phyloP scores from a whole-genome alignment of 2,329 filamentous ascomycete species.

The Gnomoniopsis smithogilvyi region DNA sequence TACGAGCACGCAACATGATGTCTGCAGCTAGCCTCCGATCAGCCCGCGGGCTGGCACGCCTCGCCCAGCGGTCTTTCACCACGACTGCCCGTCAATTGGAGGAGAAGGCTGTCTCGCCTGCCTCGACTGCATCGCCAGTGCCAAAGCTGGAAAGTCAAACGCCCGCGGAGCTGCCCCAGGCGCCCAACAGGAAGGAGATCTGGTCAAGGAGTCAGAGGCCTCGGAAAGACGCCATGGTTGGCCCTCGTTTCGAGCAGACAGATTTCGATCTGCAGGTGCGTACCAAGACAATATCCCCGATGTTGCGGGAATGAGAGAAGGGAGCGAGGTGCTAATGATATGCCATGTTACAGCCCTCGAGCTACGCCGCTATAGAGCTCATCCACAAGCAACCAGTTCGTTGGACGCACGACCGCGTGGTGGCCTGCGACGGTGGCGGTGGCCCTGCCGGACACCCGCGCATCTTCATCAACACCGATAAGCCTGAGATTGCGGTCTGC shows the following conservation, averaged over 20 bases:
- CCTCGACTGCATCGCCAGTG: conserved; percentile 39
- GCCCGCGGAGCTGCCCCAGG: conserved; percentile 62
- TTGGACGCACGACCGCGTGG: conserved; percentile 81
- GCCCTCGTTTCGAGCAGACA: conserved; percentile 95
- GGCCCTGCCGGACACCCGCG: conserved; percentile 86
- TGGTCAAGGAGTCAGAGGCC: conserved; percentile 89
- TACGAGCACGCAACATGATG: conserved; percentile 38
- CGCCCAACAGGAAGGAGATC: conserved; percentile 76
- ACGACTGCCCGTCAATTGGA: conserved; percentile 47
- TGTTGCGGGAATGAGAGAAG: neutral
- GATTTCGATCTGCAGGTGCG: conserved; percentile 88
- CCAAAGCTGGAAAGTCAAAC: conserved; percentile 40
- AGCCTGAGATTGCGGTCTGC: conserved; percentile 88
- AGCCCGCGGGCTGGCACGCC: conserved; percentile 40
- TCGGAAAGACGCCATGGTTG: conserved; percentile 80
- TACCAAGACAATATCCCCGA: neutral
- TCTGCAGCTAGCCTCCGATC: conserved; percentile 37
- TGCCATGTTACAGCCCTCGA: conserved; percentile 66
- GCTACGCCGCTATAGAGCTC: conserved; percentile 86
- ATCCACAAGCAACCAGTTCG: conserved; percentile 93
- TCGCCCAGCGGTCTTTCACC: conserved; percentile 45
- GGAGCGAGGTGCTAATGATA: conserved; percentile 25
- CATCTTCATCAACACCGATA: conserved; percentile 98
- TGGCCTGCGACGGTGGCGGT: conserved; percentile 88
- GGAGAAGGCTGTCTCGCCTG: conserved; percentile 33